Evolutionary conservation across 768 basidiomycete species (phyloP).

Genomic region (Mycena chlorophos): DNA sequence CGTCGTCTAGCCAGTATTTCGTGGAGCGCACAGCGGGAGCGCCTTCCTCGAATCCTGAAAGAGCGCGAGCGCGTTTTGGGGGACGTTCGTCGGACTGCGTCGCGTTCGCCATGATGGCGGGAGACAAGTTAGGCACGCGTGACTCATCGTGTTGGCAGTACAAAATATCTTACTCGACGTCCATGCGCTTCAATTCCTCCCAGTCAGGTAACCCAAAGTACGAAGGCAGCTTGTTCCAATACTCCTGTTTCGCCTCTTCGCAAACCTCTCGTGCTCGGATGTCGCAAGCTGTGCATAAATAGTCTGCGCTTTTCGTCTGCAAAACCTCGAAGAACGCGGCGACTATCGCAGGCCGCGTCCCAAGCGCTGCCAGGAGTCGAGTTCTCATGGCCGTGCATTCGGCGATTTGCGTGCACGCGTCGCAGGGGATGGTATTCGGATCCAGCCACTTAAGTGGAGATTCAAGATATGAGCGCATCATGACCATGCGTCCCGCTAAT

Average conservation of each 20-base stretch:
- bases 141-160: not conserved
- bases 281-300: not conserved
- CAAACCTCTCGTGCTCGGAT: not conserved
- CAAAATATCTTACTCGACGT: not conserved
- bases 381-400: too few relatives aligned
- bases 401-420: not conserved
- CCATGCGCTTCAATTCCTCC: not conserved
- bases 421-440: not conserved
- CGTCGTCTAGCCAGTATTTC: slow-evolving; percentile 5
- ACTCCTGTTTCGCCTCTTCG: not conserved
- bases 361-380: not conserved
- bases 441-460: not conserved
- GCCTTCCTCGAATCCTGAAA: too few relatives aligned
- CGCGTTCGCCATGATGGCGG: not conserved
- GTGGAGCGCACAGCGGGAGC: too few relatives aligned
- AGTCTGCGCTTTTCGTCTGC: not conserved
- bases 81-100: not conserved
- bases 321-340: not conserved
- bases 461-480: not conserved
- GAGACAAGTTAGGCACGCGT: not conserved
- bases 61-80: not conserved
- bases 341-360: not conserved
- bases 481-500: not conserved
- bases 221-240: not conserved
- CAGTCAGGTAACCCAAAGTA: not conserved